Conservation (phyloP, 2,329 filamentous ascomycete species). For the Cryphonectria japonica region DNA sequence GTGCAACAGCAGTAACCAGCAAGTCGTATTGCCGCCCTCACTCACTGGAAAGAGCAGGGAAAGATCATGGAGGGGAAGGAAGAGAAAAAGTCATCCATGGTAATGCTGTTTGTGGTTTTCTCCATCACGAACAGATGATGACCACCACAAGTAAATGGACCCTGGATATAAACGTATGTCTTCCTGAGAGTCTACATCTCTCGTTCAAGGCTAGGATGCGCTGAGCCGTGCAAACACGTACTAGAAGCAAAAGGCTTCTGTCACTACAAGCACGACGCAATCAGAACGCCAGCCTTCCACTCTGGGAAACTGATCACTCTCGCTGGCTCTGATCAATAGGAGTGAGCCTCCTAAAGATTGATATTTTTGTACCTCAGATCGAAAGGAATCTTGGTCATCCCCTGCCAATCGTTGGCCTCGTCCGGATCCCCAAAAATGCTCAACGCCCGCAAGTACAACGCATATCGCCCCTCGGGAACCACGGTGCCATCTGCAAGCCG, state of each 20-base stretch:
- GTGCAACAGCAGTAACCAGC: background rate
- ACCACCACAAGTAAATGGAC: too few relatives aligned
- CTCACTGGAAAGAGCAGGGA: background rate
- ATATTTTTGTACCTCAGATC: constrained; percentile 10
- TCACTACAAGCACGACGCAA: background rate
- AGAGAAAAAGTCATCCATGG: too few relatives aligned
- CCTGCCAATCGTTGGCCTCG: constrained; percentile 34
- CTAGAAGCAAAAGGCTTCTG: background rate
- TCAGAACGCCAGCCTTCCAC: background rate
- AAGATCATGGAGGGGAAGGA: too few relatives aligned
- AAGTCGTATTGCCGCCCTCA: background rate
- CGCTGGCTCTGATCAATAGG: background rate
- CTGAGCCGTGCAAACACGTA: background rate
- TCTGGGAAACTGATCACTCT: background rate
- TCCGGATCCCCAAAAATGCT: constrained; percentile 35
- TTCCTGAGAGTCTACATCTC: background rate
- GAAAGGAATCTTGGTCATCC: constrained; percentile 2
- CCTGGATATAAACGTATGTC: background rate
- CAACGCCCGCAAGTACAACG: constrained; percentile 33
- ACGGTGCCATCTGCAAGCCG: constrained; percentile 32
- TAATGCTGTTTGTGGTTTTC: too few relatives aligned
- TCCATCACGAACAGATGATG: too few relatives aligned
- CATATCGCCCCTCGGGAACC: constrained; percentile 35
- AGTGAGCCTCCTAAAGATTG: background rate
- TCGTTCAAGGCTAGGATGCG: too few relatives aligned